Percentiles rank a stretch among this genome's conserved stretches.
phyloP scores from a whole-genome alignment of 148 eudicot genomes.

The Persicaria tinctoria region DNA sequence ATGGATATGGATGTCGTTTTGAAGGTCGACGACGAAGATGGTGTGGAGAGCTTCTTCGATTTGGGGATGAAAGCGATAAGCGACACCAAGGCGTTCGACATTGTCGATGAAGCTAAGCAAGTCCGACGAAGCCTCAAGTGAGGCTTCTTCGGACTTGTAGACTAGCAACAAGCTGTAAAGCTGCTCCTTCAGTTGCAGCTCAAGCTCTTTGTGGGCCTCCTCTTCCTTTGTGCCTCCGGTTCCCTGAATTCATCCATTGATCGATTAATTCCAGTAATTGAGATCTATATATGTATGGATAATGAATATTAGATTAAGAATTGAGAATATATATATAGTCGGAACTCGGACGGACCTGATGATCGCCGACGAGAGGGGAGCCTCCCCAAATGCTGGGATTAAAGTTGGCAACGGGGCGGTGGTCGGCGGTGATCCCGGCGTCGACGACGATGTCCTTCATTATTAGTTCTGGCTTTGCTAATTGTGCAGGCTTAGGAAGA shows the following conservation, averaged over 20 bases:
- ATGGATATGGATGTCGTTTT: not conserved
- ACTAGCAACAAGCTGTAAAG: not conserved
- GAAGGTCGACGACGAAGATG: not conserved
- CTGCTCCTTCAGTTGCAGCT: conserved; percentile 8
- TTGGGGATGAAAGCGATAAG: not conserved
- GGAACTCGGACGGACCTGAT: too few relatives aligned
- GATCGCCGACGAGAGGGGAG: not conserved
- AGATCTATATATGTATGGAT: too few relatives aligned
- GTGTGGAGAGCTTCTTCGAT: conserved; percentile 17
- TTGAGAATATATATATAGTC: too few relatives aligned
- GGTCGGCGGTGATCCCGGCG: too few relatives aligned
- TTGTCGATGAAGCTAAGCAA: conserved; percentile 3
- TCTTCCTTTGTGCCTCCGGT: not conserved
- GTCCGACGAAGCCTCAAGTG: not conserved
- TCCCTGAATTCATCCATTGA: not conserved
- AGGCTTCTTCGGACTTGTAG: too few relatives aligned
- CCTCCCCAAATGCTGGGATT: conserved; percentile 3
- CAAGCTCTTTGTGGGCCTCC: not conserved
- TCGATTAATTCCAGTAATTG: too few relatives aligned
- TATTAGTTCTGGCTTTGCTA: too few relatives aligned
- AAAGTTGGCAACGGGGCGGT: not conserved
- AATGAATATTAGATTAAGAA: too few relatives aligned
- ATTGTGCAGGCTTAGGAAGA: too few relatives aligned
- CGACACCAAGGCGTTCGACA: conserved; percentile 5
- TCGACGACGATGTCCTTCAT: too few relatives aligned